A percentile compares a stretch with the other conserved stretches of the same genome.
phyloP scores from a whole-genome alignment of 305 asterid genomes.

The Solanum hybrid region DNA sequence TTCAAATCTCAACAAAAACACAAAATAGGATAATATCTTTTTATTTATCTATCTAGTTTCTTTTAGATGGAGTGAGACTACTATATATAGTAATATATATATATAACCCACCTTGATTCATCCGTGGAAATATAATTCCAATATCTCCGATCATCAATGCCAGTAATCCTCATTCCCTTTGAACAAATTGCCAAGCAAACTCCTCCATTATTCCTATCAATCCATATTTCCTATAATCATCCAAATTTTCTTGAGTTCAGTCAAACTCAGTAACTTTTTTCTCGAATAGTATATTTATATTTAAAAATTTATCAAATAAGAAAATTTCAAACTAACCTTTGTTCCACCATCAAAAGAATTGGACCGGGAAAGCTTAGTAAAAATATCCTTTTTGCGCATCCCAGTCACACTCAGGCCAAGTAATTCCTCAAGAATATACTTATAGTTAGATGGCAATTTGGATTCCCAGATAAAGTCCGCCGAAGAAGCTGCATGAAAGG shows the following conservation, averaged over 20 bases:
- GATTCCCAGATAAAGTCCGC: conserved; percentile 72
- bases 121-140: conserved; percentile 65
- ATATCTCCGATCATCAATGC: conserved; percentile 84
- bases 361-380: conserved; percentile 37
- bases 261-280: neutral
- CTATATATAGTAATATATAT: neutral
- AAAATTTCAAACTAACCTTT: conserved; percentile 35
- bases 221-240: conserved; percentile 55
- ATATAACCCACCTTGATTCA: conserved; percentile 53
- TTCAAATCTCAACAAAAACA: neutral
- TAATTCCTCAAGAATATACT: conserved; percentile 23
- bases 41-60: neutral
- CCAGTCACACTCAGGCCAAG: conserved; percentile 1
- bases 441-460: conserved; percentile 47
- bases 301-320: neutral
- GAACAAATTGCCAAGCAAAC: conserved; percentile 64
- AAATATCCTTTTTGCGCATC: conserved; percentile 45
- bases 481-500: conserved; percentile 61
- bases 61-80: neutral
- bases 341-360: conserved; percentile 46
- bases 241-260: neutral
- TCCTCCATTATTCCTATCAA: conserved; percentile 63
- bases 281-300: neutral
- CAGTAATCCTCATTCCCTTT: conserved; percentile 67
- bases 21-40: neutral